phyloP scores from a whole-genome alignment of 805 yeast species.

The Wickerhamomyces ciferrii region DNA sequence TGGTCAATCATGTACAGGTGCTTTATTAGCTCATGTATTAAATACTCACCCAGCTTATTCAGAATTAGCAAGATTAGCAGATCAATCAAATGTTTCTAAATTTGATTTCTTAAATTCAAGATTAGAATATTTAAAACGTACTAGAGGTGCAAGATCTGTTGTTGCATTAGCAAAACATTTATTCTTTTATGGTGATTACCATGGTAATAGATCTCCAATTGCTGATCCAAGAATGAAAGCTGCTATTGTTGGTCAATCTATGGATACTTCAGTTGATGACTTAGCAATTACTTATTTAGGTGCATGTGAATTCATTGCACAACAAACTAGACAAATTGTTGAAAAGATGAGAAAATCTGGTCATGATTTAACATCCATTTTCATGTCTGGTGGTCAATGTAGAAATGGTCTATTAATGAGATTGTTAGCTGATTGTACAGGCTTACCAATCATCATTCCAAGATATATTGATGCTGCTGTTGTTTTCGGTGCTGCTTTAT shows the following conservation, averaged over 20 bases:
- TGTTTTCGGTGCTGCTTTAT: slow-evolving; percentile 90
- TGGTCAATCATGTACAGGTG: slow-evolving; percentile 98
- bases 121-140: slow-evolving; percentile 59
- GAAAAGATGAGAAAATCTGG: slow-evolving; percentile 81
- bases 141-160: slow-evolving; percentile 60
- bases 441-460: slow-evolving; percentile 87
- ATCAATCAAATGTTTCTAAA: slow-evolving; percentile 61
- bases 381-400: slow-evolving; percentile 96
- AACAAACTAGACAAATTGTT: slow-evolving; percentile 93
- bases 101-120: slow-evolving; percentile 80
- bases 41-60: slow-evolving; percentile 84
- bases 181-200: slow-evolving; percentile 93
- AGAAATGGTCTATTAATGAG: slow-evolving; percentile 87
- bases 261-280: slow-evolving; percentile 83
- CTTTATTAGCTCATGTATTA: slow-evolving; percentile 81
- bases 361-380: slow-evolving; percentile 68
- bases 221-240: slow-evolving; percentile 95
- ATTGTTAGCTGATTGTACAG: slow-evolving; percentile 88
- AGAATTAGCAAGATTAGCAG: slow-evolving; percentile 64
- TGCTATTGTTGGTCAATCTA: slow-evolving; percentile 83
- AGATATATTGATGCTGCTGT: slow-evolving; percentile 96
- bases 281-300: slow-evolving; percentile 84
- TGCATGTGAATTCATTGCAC: slow-evolving; percentile 96
- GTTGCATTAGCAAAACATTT: slow-evolving; percentile 77
- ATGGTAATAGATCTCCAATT: slow-evolving; percentile 96